These are phyloP conservation scores for Cladophialophora bantiana DNA, from an alignment of 2,329 filamentous ascomycete species.

Conservation along the genomic window DNA sequence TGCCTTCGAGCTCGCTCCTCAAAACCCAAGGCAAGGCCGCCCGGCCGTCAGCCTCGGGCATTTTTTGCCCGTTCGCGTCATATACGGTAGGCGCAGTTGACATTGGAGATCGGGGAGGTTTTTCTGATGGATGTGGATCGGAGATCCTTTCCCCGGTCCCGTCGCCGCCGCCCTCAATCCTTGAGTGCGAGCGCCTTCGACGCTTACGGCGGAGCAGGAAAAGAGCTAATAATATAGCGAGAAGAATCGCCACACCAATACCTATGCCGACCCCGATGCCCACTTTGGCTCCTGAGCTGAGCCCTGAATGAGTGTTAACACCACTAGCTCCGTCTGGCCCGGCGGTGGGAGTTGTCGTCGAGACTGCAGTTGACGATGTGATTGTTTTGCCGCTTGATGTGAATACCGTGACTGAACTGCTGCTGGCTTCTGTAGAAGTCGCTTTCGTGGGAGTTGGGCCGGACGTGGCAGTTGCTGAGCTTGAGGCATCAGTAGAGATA, in stretches of 20 bases:
- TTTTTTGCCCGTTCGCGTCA: background rate
- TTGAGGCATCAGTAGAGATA: constrained; percentile 2
- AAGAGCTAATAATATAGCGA: constrained; percentile 37
- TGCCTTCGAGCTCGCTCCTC: no score
- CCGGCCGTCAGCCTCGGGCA: constrained; percentile 19
- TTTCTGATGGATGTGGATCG: background rate
- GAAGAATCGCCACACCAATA: constrained; percentile 35
- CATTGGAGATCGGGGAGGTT: constrained; percentile 1
- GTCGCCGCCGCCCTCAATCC: constrained; percentile 13
- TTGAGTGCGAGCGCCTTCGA: constrained; percentile 11
- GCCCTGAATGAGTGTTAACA: constrained; percentile 17
- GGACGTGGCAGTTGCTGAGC: constrained; percentile 7
- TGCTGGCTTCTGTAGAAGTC: constrained; percentile 2
- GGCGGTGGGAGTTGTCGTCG: constrained; percentile 1
- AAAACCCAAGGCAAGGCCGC: constrained; percentile 14
- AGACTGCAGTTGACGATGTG: background rate
- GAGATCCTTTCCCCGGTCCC: background rate
- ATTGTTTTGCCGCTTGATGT: constrained; percentile 5
- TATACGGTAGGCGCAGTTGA: background rate
- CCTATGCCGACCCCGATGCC: constrained; percentile 41
- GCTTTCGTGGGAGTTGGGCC: background rate
- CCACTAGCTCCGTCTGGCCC: constrained; percentile 4
- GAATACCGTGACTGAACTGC: constrained; percentile 2
- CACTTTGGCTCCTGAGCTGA: constrained; percentile 41
- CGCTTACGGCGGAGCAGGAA: constrained; percentile 36